Conservation (phyloP, 257 asterid species). For the Handroanthus guayacan region DNA sequence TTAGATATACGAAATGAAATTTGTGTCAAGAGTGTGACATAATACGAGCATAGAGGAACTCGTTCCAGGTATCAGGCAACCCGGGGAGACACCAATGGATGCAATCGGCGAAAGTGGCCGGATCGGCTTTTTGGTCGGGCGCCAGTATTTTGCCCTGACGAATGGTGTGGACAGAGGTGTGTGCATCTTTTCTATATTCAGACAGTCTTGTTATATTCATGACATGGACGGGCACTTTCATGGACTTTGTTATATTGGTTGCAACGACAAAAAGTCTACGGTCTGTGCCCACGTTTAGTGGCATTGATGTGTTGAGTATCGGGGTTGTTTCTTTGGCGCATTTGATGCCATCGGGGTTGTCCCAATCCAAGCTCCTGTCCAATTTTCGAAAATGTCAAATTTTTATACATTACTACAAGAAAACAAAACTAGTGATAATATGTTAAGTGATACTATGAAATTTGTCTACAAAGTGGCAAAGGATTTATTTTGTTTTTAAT, state of each 20-base stretch:
- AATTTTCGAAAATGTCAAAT: neutral
- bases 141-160: slow-evolving; percentile 79
- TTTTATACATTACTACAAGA: no score
- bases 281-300: slow-evolving; percentile 73
- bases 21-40: slow-evolving; percentile 39
- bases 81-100: slow-evolving; percentile 96
- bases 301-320: slow-evolving; percentile 65
- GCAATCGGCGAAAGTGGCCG: slow-evolving; percentile 72
- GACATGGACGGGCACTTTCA: slow-evolving; percentile 58
- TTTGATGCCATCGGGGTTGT: slow-evolving; percentile 75
- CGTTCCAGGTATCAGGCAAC: slow-evolving; percentile 89
- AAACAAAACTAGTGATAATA: no score
- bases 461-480: no score
- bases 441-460: no score
- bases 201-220: slow-evolving; percentile 77
- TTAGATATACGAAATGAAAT: slow-evolving; percentile 8
- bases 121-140: slow-evolving; percentile 72
- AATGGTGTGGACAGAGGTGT: slow-evolving; percentile 83
- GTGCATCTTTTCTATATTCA: slow-evolving; percentile 83
- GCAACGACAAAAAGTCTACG: slow-evolving; percentile 57
- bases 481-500: no score
- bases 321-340: slow-evolving; percentile 82
- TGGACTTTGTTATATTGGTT: slow-evolving; percentile 58
- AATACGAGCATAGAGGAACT: slow-evolving; percentile 56
- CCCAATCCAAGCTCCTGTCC: slow-evolving; percentile 84